phyloP scores from a whole-genome alignment of 2,329 filamentous ascomycete species.

The Gnomoniopsis smithogilvyi region DNA sequence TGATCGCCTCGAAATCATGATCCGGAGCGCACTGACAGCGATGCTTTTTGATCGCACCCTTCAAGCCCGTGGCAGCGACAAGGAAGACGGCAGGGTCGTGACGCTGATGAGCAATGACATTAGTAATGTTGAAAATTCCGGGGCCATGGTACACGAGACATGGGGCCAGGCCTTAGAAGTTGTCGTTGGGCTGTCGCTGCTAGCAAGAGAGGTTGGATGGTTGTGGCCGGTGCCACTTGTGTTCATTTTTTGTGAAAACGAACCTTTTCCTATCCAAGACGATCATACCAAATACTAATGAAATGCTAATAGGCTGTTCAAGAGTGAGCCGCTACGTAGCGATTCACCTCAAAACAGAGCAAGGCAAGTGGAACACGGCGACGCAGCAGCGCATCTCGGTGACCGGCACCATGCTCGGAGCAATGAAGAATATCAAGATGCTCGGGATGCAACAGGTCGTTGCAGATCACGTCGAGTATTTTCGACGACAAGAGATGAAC shows the following conservation, averaged over 20 bases:
- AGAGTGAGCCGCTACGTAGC: constrained; percentile 39
- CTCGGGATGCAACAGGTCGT: constrained; percentile 29
- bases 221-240: constrained; percentile 37
- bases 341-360: constrained; percentile 29
- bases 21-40: constrained; percentile 20
- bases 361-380: constrained; percentile 37
- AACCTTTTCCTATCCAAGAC: neutral
- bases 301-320: constrained; percentile 33
- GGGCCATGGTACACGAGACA: constrained; percentile 37
- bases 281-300: neutral
- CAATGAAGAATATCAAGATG: constrained; percentile 39
- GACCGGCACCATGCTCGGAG: constrained; percentile 31
- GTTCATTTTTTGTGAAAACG: constrained; percentile 40
- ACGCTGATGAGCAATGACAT: constrained; percentile 41
- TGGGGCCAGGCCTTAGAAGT: constrained; percentile 42
- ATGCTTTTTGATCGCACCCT: constrained; percentile 20
- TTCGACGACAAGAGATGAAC: constrained; percentile 31
- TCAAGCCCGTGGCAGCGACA: constrained; percentile 12
- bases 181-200: constrained; percentile 34
- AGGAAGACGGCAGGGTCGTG: constrained; percentile 31
- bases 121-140: constrained; percentile 29
- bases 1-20: constrained; percentile 22
- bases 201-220: constrained; percentile 39
- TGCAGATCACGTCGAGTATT: constrained; percentile 20
- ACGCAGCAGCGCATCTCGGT: constrained; percentile 37